A percentile compares a stretch with the other conserved stretches of the same genome.
phyloP scores from a whole-genome alignment of 257 asterid genomes.

The Lantana camara region DNA sequence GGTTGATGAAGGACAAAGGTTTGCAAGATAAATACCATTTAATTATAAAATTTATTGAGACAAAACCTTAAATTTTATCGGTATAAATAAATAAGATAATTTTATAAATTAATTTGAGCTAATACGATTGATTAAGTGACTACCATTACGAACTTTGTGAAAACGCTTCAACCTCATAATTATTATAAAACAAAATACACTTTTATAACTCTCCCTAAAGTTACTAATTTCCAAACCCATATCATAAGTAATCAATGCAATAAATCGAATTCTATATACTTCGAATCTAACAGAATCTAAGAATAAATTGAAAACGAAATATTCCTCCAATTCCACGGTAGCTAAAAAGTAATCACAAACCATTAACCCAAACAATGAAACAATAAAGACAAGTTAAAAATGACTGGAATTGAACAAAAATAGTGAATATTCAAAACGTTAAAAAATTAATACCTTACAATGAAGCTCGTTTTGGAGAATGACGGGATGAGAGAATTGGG shows the following conservation, averaged over 20 bases:
- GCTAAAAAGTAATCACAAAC: neutral
- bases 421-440: neutral
- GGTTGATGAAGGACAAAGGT: neutral
- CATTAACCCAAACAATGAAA: neutral
- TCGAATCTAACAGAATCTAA: conserved; percentile 9
- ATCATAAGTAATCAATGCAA: neutral
- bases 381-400: neutral
- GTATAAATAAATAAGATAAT: neutral
- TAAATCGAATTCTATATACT: neutral
- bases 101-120: neutral
- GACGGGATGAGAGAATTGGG: neutral
- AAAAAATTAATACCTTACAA: neutral
- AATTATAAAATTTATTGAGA: neutral
- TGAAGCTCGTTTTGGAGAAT: neutral
- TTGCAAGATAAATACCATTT: conserved; percentile 2
- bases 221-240: neutral
- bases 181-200: neutral
- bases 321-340: neutral
- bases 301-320: neutral
- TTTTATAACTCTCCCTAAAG: neutral
- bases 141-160: neutral
- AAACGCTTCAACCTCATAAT: neutral
- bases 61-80: neutral
- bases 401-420: neutral
- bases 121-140: neutral